These are phyloP conservation scores for Torulaspora franciscae DNA, from an alignment of 805 yeast genomes.

Conservation along the genomic window DNA sequence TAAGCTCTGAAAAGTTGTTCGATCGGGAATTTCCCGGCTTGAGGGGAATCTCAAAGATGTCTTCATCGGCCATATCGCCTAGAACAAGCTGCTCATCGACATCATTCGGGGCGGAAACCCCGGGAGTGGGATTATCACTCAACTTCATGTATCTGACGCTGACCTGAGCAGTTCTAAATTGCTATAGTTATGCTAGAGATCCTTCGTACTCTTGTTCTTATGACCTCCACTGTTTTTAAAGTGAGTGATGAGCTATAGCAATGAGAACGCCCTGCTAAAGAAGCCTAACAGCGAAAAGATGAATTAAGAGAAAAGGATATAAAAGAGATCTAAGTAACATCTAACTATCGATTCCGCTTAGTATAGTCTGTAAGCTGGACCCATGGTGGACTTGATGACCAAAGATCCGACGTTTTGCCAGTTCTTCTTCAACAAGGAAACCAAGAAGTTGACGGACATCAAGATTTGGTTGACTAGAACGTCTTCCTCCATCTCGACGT, in stretches of 20 bases:
- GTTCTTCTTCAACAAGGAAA: constrained; percentile 98
- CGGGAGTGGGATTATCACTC: constrained; percentile 7
- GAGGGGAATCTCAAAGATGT: constrained; percentile 27
- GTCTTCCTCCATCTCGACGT: constrained; percentile 99
- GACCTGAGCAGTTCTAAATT: constrained; percentile 1
- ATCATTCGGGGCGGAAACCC: constrained; percentile 16
- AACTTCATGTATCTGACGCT: constrained; percentile 1
- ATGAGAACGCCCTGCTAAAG: neutral
- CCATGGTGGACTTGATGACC: constrained; percentile 99
- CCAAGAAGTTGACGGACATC: constrained; percentile 98
- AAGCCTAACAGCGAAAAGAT: neutral
- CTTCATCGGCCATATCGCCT: constrained; percentile 19
- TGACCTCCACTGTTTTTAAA: neutral
- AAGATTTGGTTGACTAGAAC: constrained; percentile 93
- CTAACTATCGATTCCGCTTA: constrained; percentile 41
- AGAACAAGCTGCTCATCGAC: constrained; percentile 12
- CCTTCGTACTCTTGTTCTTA: neutral
- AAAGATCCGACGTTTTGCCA: constrained; percentile 99
- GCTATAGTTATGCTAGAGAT: neutral
- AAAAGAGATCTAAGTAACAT: constrained; percentile 1
- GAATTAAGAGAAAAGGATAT: constrained; percentile 5
- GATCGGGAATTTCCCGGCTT: constrained; percentile 18
- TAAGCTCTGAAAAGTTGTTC: constrained; percentile 25
- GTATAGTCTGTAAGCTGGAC: constrained; percentile 99
- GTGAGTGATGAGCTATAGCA: neutral